phyloP scores from a whole-genome alignment of 2,329 filamentous ascomycete genomes.

The Fusarium floridanum region DNA sequence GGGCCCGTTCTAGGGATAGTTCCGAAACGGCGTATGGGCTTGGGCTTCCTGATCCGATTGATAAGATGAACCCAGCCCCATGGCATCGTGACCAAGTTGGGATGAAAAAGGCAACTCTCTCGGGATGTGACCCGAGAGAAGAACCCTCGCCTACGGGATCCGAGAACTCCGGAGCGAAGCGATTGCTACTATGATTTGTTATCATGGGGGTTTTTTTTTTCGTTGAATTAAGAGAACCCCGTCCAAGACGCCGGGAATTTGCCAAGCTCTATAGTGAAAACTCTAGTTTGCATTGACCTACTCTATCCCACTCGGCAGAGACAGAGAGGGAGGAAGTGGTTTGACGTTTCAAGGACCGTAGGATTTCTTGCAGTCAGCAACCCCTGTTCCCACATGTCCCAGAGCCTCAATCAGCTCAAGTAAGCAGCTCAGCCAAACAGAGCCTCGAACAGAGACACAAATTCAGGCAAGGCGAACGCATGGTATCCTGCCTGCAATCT shows the following conservation, averaged over 20 bases:
- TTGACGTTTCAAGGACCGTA: constrained; percentile 6
- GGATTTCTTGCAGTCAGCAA: not conserved
- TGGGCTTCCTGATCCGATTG: constrained; percentile 31
- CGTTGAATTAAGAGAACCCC: not conserved
- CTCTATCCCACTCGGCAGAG: not conserved
- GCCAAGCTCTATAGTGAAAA: not conserved
- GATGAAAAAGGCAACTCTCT: constrained; percentile 13
- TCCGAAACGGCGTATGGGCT: not conserved
- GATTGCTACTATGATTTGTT: not conserved
- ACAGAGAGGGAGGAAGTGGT: not conserved
- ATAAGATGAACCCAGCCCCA: constrained; percentile 32
- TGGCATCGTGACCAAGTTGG: constrained; percentile 1
- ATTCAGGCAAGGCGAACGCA: not conserved
- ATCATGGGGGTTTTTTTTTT: not conserved
- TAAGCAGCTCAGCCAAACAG: not conserved
- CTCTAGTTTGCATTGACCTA: constrained; percentile 4
- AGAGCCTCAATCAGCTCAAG: not conserved
- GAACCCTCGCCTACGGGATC: not conserved
- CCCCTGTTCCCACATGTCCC: constrained; percentile 4
- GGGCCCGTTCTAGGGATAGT: not conserved
- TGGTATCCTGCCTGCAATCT: not conserved
- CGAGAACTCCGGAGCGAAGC: not conserved
- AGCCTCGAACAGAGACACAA: not conserved
- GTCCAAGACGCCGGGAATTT: not conserved
- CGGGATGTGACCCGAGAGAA: not conserved